A percentile compares a stretch with the other conserved stretches of the same genome.
Evolutionary conservation across 2,329 filamentous ascomycete species (phyloP).

Genomic region (Clarireedia hainanense): DNA sequence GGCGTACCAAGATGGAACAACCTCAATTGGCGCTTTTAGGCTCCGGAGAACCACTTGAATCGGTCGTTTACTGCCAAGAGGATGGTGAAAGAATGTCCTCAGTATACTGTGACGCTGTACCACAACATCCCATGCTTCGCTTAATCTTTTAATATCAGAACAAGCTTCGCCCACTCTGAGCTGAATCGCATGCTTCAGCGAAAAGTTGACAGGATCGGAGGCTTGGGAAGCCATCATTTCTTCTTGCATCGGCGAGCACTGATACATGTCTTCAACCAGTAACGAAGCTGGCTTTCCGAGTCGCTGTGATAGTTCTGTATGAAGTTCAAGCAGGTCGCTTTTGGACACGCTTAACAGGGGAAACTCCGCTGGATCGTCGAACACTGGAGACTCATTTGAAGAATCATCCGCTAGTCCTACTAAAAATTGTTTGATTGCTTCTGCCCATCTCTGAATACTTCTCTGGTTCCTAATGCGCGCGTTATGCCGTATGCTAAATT

Average conservation of each 20-base stretch:
- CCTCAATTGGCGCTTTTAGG: neutral
- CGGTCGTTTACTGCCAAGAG: neutral
- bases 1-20: neutral
- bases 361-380: neutral
- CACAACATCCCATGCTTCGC: neutral
- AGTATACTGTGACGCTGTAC: neutral
- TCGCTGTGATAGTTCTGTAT: neutral
- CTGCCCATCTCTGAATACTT: neutral
- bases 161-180: neutral
- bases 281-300: neutral
- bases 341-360: neutral
- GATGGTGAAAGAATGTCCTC: neutral
- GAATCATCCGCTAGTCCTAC: neutral
- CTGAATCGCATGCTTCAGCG: neutral
- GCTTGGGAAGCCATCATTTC: constrained; percentile 9
- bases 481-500: neutral
- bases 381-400: neutral
- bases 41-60: neutral
- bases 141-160: neutral
- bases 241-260: constrained; percentile 12
- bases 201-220: neutral
- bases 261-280: constrained; percentile 12
- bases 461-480: neutral
- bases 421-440: neutral
- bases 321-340: neutral